Base-by-base conservation (phyloP, 2,329 filamentous ascomycete species). In the Chaetomiaceae sp. region DNA sequence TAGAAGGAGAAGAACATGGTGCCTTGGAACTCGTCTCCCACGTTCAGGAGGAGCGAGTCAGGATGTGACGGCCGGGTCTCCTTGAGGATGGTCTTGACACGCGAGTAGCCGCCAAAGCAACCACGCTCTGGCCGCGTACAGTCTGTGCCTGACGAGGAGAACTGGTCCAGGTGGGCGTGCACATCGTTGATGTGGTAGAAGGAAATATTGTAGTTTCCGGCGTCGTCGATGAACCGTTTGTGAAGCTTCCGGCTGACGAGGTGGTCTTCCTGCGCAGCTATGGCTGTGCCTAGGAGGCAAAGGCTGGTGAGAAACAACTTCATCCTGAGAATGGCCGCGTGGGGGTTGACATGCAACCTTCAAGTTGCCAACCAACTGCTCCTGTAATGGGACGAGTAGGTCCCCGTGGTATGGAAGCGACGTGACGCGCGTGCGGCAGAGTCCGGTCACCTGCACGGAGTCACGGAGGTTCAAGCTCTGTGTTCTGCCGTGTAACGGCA, bases 161-260 rank as follows among this genome's bases (percentile, higher is more conserved):
- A 86, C 64, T 85, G 67, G 62, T 85, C 82, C 16, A 86, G 70
- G 62, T 86, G 83, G 13, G 83, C 76, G 63, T 86, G 83, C 13
- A 86, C 79, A 62, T 86, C 82, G 61, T 86, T 86, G 71, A 86
- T 74, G 64, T 86, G 83, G 67, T 84, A 85, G 68, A 85, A 84
- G 6, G 81, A 78, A 51, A 81, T 74, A 61, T 79, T 79, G 62
- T 73, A 79, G 58, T 79, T 71, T 31, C 75, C 76, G 4, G 70
- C 62, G 20, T 65, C 64, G 57, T 78, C 72, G 41, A 76, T 65
- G 53, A 71, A 74, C 30, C 77, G 74, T 68, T 77, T 80, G 35
- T 62, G 58, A 35, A 76, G 57, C 31, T 52, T 54, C 56, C 68
- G 68, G 64, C 75, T 79, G 60, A 73, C 69, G 21, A 81, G 67